Evolutionary conservation across 345 rosid species (phyloP).

Genomic region (Syzygium aromaticum): DNA sequence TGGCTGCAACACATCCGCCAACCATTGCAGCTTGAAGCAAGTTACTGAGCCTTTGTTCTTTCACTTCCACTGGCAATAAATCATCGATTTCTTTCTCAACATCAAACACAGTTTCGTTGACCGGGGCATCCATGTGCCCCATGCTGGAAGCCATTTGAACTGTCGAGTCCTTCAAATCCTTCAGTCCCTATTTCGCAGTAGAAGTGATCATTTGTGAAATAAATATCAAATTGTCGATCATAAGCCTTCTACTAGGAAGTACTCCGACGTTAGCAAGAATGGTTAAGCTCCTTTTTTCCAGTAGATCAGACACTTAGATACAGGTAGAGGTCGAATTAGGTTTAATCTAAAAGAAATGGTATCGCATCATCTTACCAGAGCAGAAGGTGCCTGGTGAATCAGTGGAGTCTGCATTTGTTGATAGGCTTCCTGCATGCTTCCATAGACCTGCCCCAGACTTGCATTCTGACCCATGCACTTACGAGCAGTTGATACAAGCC

Average conservation of each 20-base stretch:
- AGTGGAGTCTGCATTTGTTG: conserved; percentile 11
- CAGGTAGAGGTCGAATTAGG: background rate
- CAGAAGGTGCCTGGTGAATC: conserved; percentile 2
- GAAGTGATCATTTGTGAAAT: background rate
- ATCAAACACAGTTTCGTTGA: conserved; percentile 61
- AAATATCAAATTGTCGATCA: background rate
- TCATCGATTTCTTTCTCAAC: conserved; percentile 83
- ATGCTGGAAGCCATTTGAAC: conserved; percentile 7
- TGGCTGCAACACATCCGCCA: conserved; percentile 76
- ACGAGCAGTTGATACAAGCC: conserved; percentile 7
- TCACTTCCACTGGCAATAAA: conserved; percentile 81
- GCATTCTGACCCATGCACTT: conserved; percentile 6
- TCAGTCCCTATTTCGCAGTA: conserved; percentile 3
- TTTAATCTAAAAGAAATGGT: background rate
- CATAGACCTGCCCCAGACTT: conserved; percentile 3
- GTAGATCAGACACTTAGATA: background rate
- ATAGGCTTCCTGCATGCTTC: conserved; percentile 13
- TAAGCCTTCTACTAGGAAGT: background rate
- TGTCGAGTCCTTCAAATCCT: conserved; percentile 11
- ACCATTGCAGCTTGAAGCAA: conserved; percentile 84
- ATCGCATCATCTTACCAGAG: background rate
- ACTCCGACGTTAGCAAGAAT: background rate
- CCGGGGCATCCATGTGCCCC: conserved; percentile 6
- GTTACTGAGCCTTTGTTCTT: conserved; percentile 92
- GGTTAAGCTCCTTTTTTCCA: background rate